Evolutionary conservation across 345 rosid genomes (phyloP).

Genomic region (Dimocarpus longan): DNA sequence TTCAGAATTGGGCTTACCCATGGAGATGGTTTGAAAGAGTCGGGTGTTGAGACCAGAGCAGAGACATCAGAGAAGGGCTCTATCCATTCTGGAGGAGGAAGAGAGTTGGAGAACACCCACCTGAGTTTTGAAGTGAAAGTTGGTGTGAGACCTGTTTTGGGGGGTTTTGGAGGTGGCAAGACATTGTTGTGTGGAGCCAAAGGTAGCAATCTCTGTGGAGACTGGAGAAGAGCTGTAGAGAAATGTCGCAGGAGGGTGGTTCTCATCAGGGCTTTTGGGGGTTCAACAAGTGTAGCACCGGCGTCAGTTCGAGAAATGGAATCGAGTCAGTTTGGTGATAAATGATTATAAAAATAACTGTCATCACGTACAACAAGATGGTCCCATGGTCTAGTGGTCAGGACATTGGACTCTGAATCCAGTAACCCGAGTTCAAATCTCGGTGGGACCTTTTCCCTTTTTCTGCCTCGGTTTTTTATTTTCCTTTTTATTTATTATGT

Average conservation of each 20-base stretch:
- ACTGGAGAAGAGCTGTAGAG: constrained; percentile 24
- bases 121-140: constrained; percentile 35
- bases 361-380: background rate
- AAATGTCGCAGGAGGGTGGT: constrained; percentile 21
- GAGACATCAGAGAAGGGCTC: constrained; percentile 81
- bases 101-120: constrained; percentile 40
- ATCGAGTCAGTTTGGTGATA: background rate
- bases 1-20: constrained; percentile 65
- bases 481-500: background rate
- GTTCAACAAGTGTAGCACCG: background rate
- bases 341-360: no score
- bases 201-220: constrained; percentile 19
- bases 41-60: constrained; percentile 48
- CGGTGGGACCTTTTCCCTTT: constrained; percentile 80
- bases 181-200: constrained; percentile 30
- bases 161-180: constrained; percentile 14
- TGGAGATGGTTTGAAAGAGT: constrained; percentile 59
- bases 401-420: constrained; percentile 97
- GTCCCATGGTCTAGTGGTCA: constrained; percentile 88
- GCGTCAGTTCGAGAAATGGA: accelerated
- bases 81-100: constrained; percentile 88
- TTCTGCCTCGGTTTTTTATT: no score
- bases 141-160: constrained; percentile 20
- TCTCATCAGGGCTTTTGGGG: constrained; percentile 37
- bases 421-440: constrained; percentile 98